Base-by-base conservation (phyloP, 148 eudicot species). In the Cornus suecica region DNA sequence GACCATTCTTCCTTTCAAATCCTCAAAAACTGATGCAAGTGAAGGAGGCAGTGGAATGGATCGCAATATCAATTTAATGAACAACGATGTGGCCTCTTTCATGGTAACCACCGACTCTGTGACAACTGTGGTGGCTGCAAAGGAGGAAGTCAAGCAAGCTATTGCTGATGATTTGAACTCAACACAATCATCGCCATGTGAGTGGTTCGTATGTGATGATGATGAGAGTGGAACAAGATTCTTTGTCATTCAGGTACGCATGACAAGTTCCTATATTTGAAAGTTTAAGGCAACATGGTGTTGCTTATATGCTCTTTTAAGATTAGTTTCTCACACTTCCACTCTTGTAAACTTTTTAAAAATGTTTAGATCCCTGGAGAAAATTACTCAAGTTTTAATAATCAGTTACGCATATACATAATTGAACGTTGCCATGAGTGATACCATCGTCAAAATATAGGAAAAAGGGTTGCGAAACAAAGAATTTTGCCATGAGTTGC, bases 71-170 rank as follows among this genome's bases (percentile, higher is more conserved):
- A 71, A 76, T 70, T 73, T 85, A 58, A 85, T 60, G 27, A 80
- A 89, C 61, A 76, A 84, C 1, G 90, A 91, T 16, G 79, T 90
- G 87, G 94, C 97, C 52, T 90, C 99, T 66, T 84, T 93, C 37
- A 93, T 86, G 91, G 99, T 97, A 23, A 90, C 94, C 71, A 88
- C 96, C 8, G 94, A 94, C 67, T 90, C 97, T 10, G 93, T 94
- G 60, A 92, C 97, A 14, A 87, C 97, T 52, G 99, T 95, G 25
- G 99, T 95, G 78, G 94, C 99, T 73, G 99, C 99, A 27, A 85
- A 95, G 75, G 99, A 93, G 87, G 99, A 96, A 81, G 93, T 91
- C 61, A 96, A 96, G 83, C 99, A 93, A 86, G 98, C 98, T 45
- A 94, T 96, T 41, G 99, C 97, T 0, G 98, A 96, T 87, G 98